These are phyloP conservation scores for Blastobotrys robertii DNA, from an alignment of 805 yeast genomes.

Conservation along the genomic window DNA sequence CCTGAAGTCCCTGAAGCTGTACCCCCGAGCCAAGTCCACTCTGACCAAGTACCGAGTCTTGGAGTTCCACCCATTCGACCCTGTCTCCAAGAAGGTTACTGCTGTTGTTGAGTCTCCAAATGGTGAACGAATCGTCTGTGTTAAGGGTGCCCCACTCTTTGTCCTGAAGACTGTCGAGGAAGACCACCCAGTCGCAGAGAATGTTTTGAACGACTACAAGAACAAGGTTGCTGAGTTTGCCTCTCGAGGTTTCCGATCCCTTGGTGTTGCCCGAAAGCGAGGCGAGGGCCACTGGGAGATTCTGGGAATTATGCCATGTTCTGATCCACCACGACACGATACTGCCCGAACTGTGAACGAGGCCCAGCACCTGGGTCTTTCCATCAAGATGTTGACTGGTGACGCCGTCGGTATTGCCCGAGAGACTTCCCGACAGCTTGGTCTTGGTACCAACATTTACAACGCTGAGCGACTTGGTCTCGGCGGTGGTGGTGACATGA, in stretches of 20 bases:
- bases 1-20: conserved; percentile 76
- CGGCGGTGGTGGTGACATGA: conserved; percentile 60
- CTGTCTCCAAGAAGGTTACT: conserved; percentile 93
- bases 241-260: conserved; percentile 95
- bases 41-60: conserved; percentile 88
- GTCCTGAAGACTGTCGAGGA: conserved; percentile 94
- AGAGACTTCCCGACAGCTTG: conserved; percentile 97
- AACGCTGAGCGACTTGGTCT: conserved; percentile 95
- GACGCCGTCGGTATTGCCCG: conserved; percentile 98
- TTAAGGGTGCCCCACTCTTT: conserved; percentile 97
- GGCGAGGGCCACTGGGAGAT: conserved; percentile 99
- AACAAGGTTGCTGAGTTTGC: conserved; percentile 97
- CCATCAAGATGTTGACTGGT: conserved; percentile 98
- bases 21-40: conserved; percentile 90
- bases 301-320: conserved; percentile 95
- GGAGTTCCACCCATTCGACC: conserved; percentile 96
- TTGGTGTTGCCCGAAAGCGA: conserved; percentile 98
- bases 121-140: conserved; percentile 91
- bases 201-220: conserved; percentile 86
- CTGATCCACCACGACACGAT: conserved; percentile 99
- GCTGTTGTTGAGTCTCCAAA: conserved; percentile 94
- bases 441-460: conserved; percentile 92
- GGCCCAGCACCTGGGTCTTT: conserved; percentile 83
- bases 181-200: conserved; percentile 94
- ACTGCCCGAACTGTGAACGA: conserved; percentile 90